Base-by-base conservation (phyloP, 2,329 filamentous ascomycete species). In the Penicillium sp. region DNA sequence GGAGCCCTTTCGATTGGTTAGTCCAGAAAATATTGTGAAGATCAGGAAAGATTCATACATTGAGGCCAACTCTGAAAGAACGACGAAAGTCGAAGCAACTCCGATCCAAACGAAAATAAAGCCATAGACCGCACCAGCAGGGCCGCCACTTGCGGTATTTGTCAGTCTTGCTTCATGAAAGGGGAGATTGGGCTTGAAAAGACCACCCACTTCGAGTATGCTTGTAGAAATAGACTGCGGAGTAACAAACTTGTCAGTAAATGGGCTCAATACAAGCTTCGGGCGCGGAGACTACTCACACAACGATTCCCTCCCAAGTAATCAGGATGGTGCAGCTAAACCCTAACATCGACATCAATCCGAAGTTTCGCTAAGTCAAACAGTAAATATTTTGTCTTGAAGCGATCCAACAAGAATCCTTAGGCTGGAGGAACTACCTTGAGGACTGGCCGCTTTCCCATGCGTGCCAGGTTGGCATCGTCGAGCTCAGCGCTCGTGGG, bases 371-470 rank as follows among this genome's bases (percentile, higher is more conserved):
- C 77, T 80, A 64, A 19, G 22, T 17, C 3, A 1, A 49, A 12
- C 9, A 58, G 44, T 22, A n/a, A 30, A 19, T 22, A 13, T 6
- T 22, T 15, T 8, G 15, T 33, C 12, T 26, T 33, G 15, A 7
- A 22, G 26, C 12, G 13, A 17, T 17, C n/a, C 13, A 2, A 26
- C 19, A 4, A 26, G 24, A 56, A 3, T 26, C 4, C 28, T 19
- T 19, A 9, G 22, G 4, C 13, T 9, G 10, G 15, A 10, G 12
- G 9, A n/a, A 30, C 10, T 53, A 63, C 80, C 63, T 80, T 78
- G 62, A 85, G 75, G 51, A 84, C 80, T 59, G 84, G 82, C 22
- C 76, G 74, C 72, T 84, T 84, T 42, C 83, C 83, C 78, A 85
- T 76, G 19, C 82, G 79, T 35, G 75, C 74, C 79, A 84, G 82